phyloP scores from a whole-genome alignment of 306 rosid species.

The Cicer cuneatum region DNA sequence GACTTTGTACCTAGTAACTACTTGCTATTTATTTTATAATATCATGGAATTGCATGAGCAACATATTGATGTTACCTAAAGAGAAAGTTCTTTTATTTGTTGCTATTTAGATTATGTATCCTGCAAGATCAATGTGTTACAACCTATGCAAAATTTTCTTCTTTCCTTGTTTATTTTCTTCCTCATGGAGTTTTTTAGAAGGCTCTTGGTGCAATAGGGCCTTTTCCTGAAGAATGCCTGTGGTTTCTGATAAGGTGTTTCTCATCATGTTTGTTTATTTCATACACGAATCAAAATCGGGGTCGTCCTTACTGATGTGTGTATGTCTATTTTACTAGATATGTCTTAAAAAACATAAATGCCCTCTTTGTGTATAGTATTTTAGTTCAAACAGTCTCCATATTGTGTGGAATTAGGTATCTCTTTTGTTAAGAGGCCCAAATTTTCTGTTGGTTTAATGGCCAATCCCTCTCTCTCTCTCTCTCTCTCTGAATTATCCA shows the following conservation, averaged over 20 bases:
- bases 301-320: neutral
- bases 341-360: conserved; percentile 11
- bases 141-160: neutral
- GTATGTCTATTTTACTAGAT: neutral
- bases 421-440: neutral
- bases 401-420: conserved; percentile 8
- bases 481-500: conserved; percentile 1
- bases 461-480: neutral
- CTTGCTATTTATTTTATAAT: neutral
- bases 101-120: conserved; percentile 9
- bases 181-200: neutral
- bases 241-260: conserved; percentile 10
- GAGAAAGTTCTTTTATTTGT: neutral
- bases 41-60: conserved; percentile 20
- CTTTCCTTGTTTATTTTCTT: conserved; percentile 12
- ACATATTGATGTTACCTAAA: neutral
- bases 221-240: neutral
- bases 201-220: neutral
- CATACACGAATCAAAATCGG: neutral
- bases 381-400: conserved; percentile 14
- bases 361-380: conserved; percentile 2
- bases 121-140: neutral
- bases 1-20: conserved; percentile 10
- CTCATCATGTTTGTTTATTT: conserved; percentile 9
- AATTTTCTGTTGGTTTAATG: neutral